Percentiles rank a stretch among this genome's conserved stretches.
Evolutionary conservation across 2,329 filamentous ascomycete species (phyloP).

Genomic region (Colletotrichum orbiculare): DNA sequence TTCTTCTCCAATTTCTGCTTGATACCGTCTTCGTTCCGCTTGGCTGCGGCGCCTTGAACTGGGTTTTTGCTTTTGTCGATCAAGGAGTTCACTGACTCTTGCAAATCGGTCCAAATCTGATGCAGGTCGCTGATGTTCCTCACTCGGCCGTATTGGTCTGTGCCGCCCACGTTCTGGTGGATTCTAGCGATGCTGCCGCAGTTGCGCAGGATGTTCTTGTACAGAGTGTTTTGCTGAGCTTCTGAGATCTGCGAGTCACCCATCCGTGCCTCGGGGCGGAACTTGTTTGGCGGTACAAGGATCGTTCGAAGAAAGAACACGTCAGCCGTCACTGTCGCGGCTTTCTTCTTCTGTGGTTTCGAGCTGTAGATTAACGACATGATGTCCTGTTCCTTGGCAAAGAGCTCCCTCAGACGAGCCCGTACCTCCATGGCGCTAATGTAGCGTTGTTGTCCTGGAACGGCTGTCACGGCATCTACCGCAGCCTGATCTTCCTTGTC

Average conservation of each 20-base stretch:
- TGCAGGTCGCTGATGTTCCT: conserved; percentile 81
- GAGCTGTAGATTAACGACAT: conserved; percentile 87
- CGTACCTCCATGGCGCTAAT: conserved; percentile 86
- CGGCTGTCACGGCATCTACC: conserved; percentile 48
- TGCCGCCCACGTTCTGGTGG: conserved; percentile 57
- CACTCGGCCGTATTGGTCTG: conserved; percentile 56
- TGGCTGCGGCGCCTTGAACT: conserved; percentile 79
- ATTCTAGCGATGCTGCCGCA: conserved; percentile 81
- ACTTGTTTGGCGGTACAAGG: conserved; percentile 92
- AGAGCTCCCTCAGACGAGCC: conserved; percentile 80
- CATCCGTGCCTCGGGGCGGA: conserved; percentile 85
- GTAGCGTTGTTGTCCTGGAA: conserved; percentile 71
- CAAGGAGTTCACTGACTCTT: conserved; percentile 91
- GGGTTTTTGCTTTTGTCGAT: conserved; percentile 92
- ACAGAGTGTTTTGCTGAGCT: conserved; percentile 86
- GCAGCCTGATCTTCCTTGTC: conserved; percentile 47
- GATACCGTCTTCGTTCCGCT: conserved; percentile 89
- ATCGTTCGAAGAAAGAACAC: conserved; percentile 95
- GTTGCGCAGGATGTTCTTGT: conserved; percentile 83
- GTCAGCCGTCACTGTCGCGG: conserved; percentile 73
- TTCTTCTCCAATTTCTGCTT: conserved; percentile 99
- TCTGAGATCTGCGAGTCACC: conserved; percentile 86
- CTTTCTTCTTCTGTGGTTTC: conserved; percentile 69
- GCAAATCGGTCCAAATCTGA: conserved; percentile 83
- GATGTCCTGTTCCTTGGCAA: conserved; percentile 88